phyloP scores from a whole-genome alignment of 768 basidiomycete genomes.

The Cystobasidium onofrii region DNA sequence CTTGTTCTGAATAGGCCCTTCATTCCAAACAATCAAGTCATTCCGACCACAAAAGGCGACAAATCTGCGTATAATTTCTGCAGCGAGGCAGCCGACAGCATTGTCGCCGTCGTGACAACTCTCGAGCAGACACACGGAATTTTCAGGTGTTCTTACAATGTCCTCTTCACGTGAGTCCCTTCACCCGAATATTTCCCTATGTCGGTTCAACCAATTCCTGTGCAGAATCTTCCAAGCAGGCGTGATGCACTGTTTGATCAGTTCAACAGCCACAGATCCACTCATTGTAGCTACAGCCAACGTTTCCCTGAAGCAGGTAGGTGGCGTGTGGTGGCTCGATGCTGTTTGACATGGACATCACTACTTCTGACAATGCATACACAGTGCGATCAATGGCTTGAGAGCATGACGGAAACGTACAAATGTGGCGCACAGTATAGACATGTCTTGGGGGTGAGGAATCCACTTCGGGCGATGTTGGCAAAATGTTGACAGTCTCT shows the following conservation, averaged over 20 bases:
- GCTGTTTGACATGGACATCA: not conserved
- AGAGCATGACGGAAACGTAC: conserved; percentile 1
- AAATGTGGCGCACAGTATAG: not conserved
- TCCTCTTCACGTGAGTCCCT: not conserved
- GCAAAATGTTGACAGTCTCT: not conserved
- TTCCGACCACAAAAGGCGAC: not conserved
- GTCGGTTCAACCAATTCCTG: not conserved
- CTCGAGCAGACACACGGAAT: not conserved
- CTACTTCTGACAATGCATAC: not conserved
- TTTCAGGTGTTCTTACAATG: not conserved
- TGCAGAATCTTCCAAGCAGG: conserved; percentile 2
- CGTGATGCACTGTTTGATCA: conserved; percentile 7
- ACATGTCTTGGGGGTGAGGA: not conserved
- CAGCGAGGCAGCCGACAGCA: not conserved
- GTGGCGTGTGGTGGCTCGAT: not conserved
- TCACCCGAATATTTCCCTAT: not conserved
- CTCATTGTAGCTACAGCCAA: not conserved
- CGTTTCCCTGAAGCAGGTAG: not conserved
- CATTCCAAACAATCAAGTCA: not conserved
- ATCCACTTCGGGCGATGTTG: not conserved
- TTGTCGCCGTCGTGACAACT: not conserved
- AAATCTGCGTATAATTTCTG: not conserved
- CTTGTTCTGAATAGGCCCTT: not conserved
- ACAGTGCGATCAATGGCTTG: conserved; percentile 6
- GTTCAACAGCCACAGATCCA: not conserved